phyloP scores from a whole-genome alignment of 495 filamentous ascomycete species.

The Podospora pseudocomata region DNA sequence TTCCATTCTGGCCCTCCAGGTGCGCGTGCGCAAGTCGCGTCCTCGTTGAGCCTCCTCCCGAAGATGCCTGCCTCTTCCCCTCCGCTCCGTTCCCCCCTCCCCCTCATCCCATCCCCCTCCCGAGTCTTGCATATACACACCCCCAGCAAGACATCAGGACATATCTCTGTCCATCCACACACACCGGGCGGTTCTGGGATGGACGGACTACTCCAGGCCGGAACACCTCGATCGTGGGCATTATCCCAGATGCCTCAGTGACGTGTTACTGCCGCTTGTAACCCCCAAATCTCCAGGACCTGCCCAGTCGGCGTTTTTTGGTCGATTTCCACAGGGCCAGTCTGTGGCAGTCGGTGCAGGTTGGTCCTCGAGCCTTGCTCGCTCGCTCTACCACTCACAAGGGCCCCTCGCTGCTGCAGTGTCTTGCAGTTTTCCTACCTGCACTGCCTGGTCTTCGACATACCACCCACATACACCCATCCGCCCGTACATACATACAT shows the following conservation, averaged over 20 bases:
- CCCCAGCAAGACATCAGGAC: neutral
- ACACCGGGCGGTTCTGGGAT: conserved; percentile 12
- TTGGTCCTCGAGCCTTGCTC: conserved; percentile 26
- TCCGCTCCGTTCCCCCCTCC: conserved; percentile 4
- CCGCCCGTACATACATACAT: conserved; percentile 23
- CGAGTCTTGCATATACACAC: neutral
- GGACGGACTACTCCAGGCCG: conserved; percentile 2
- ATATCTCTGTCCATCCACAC: neutral
- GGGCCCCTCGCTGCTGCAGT: conserved; percentile 38
- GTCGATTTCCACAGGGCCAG: conserved; percentile 25
- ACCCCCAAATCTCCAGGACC: conserved; percentile 19
- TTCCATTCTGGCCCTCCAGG: neutral
- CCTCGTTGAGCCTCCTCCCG: conserved; percentile 5
- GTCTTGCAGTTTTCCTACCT: conserved; percentile 37
- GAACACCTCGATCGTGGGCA: conserved; percentile 29
- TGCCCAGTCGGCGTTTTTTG: conserved; percentile 24
- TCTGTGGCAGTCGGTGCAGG: conserved; percentile 15
- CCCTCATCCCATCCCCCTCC: neutral
- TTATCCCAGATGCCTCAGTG: conserved; percentile 39
- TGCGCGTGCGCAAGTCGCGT: conserved; percentile 13
- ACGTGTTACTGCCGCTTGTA: conserved; percentile 41
- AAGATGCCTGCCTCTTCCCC: neutral
- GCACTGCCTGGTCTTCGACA: conserved; percentile 31
- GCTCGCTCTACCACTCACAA: conserved; percentile 27
- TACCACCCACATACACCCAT: conserved; percentile 10